Evolutionary conservation across 2,329 filamentous ascomycete species (phyloP).

Genomic region (Rutstroemia sydowiana): DNA sequence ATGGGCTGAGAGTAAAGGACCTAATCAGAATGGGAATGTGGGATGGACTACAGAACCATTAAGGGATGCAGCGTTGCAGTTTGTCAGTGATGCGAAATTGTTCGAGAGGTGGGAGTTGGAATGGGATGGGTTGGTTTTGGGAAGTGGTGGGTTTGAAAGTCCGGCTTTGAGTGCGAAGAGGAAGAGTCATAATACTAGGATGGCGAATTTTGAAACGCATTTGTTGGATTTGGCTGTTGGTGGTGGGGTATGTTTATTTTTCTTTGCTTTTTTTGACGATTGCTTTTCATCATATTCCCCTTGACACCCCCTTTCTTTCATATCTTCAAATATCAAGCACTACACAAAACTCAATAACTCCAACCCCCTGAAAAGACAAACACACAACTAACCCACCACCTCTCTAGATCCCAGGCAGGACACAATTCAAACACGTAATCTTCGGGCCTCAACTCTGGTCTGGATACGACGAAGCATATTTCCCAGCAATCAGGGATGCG

Average conservation of each 20-base stretch:
- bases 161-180: conserved; percentile 58
- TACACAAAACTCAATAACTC: too few species aligned
- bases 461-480: conserved; percentile 58
- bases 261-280: background rate
- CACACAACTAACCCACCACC: background rate
- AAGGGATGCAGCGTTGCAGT: conserved; percentile 52
- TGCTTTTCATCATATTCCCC: background rate
- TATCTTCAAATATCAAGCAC: too few species aligned
- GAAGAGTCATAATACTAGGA: conserved; percentile 69
- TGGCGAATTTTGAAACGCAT: conserved; percentile 75
- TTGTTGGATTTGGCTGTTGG: conserved; percentile 67
- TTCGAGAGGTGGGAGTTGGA: conserved; percentile 71
- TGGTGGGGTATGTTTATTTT: conserved; percentile 66
- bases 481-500: conserved; percentile 80
- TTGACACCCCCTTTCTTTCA: too few species aligned
- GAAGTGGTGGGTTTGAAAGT: conserved; percentile 69
- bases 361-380: background rate
- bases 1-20: conserved; percentile 53
- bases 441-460: conserved; percentile 79
- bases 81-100: conserved; percentile 50
- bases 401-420: conserved; percentile 77
- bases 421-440: conserved; percentile 89
- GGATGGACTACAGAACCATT: conserved; percentile 41
- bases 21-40: conserved; percentile 41
- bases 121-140: conserved; percentile 69